Conservation (phyloP, 2,329 filamentous ascomycete species). For the Nothophoma quercina region DNA sequence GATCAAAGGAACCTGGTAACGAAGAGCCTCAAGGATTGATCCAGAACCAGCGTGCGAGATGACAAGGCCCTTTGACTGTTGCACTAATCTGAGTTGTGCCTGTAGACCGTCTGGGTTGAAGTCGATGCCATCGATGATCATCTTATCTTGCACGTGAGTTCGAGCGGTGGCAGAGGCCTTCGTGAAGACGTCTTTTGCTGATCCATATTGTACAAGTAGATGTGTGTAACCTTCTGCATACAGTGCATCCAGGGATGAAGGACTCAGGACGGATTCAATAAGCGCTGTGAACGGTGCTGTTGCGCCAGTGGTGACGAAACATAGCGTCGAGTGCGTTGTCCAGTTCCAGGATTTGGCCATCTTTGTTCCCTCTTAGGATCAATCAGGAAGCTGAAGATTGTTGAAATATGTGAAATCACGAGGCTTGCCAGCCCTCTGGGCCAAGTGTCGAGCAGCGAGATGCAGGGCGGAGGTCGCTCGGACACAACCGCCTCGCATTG, state of each 20-base stretch:
- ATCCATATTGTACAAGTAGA: constrained; percentile 82
- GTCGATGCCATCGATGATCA: constrained; percentile 67
- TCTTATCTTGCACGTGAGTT: constrained; percentile 16
- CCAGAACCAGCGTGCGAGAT: constrained; percentile 93
- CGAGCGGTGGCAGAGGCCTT: constrained; percentile 24
- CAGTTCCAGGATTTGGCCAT: constrained; percentile 33
- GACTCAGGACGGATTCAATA: constrained; percentile 69
- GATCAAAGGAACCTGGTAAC: constrained; percentile 77
- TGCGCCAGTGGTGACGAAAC: constrained; percentile 91
- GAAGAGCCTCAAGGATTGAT: constrained; percentile 83
- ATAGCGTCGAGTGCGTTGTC: constrained; percentile 55
- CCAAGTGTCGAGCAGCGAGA: not conserved
- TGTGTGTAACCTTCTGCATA: constrained; percentile 70
- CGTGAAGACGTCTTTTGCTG: constrained; percentile 64
- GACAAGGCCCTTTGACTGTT: constrained; percentile 72
- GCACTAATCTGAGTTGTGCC: constrained; percentile 64
- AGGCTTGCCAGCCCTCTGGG: not conserved
- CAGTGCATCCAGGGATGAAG: constrained; percentile 70
- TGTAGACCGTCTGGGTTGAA: constrained; percentile 69
- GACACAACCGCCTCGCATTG: constrained; percentile 27
- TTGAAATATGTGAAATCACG: not conserved
- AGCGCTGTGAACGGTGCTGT: constrained; percentile 83
- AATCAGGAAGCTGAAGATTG: not conserved
- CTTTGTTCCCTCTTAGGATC: not conserved
- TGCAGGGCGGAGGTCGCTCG: constrained; percentile 35